phyloP scores from a whole-genome alignment of 2,329 filamentous ascomycete species.

The Cytospora schulzeri region DNA sequence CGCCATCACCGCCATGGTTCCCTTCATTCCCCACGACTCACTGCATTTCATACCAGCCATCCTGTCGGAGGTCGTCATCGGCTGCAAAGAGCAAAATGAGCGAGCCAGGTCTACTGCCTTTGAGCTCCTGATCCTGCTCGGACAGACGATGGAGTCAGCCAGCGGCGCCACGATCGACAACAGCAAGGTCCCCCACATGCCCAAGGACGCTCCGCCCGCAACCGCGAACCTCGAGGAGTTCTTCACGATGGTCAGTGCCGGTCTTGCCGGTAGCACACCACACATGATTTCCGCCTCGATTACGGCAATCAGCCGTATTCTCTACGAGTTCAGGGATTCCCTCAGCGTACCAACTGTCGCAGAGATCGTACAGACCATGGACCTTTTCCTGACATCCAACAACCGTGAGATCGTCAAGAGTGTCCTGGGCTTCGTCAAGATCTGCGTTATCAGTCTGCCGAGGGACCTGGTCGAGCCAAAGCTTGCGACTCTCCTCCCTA shows the following conservation, averaged over 20 bases:
- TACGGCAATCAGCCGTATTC: conserved; percentile 87
- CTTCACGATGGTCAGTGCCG: conserved; percentile 97
- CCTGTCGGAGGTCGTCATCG: conserved; percentile 91
- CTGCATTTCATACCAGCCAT: conserved; percentile 93
- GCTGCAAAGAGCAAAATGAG: conserved; percentile 97
- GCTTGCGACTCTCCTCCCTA: conserved; percentile 77
- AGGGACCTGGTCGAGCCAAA: conserved; percentile 77
- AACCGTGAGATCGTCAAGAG: conserved; percentile 96
- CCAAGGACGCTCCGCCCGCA: conserved; percentile 73
- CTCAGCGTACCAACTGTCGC: conserved; percentile 71
- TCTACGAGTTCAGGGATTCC: conserved; percentile 83
- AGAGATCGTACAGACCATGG: conserved; percentile 91
- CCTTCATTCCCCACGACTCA: conserved; percentile 73
- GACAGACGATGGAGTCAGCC: conserved; percentile 70
- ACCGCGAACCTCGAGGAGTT: conserved; percentile 89
- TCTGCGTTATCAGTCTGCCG: conserved; percentile 85
- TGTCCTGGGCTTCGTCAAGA: conserved; percentile 94
- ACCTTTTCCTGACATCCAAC: conserved; percentile 93
- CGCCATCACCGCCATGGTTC: conserved; percentile 78
- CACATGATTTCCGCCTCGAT: conserved; percentile 99
- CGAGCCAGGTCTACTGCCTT: conserved; percentile 88
- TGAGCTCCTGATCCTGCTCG: conserved; percentile 85
- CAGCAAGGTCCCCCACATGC: conserved; percentile 85
- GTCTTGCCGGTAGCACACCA: conserved; percentile 86
- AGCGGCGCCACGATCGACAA: conserved; percentile 78